A percentile compares a stretch with the other conserved stretches of the same genome.
Conservation (phyloP, 2,329 filamentous ascomycete genomes). For the Pseudogymnoascus sp. region DNA sequence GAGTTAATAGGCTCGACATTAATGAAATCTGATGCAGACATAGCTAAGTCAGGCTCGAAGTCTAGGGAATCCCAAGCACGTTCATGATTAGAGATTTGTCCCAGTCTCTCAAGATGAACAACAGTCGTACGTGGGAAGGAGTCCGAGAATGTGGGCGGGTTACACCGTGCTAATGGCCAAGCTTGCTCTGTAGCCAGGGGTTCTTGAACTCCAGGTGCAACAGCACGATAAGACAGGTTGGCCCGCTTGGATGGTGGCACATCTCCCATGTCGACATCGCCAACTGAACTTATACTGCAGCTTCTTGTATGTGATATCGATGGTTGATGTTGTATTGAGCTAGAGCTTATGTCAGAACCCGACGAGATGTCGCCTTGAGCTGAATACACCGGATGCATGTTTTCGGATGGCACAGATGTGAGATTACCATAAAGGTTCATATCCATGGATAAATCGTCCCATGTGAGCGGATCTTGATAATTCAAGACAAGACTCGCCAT, state of each 20-base stretch:
- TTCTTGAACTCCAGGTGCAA: conserved; percentile 37
- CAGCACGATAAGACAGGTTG: not conserved
- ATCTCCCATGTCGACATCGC: conserved; percentile 28
- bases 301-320: conserved; percentile 33
- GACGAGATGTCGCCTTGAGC: conserved; percentile 31
- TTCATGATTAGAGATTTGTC: conserved; percentile 40
- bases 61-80: conserved; percentile 39
- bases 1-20: conserved; percentile 36
- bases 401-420: conserved; percentile 28
- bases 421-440: conserved; percentile 33
- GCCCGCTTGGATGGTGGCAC: not conserved
- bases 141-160: conserved; percentile 36
- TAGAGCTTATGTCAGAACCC: conserved; percentile 34
- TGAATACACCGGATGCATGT: conserved; percentile 26
- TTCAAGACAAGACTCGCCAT: conserved; percentile 30
- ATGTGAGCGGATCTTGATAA: conserved; percentile 38
- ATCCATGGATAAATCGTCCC: conserved; percentile 37
- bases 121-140: conserved; percentile 42
- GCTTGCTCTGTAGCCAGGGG: conserved; percentile 40
- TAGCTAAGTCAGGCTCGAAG: conserved; percentile 25
- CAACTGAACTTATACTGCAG: conserved; percentile 38
- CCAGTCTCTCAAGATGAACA: conserved; percentile 42
- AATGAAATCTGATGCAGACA: conserved; percentile 10
- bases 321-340: conserved; percentile 35
- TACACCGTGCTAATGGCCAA: conserved; percentile 45